phyloP scores from a whole-genome alignment of 805 yeast genomes.

The Lipomyces kockii region DNA sequence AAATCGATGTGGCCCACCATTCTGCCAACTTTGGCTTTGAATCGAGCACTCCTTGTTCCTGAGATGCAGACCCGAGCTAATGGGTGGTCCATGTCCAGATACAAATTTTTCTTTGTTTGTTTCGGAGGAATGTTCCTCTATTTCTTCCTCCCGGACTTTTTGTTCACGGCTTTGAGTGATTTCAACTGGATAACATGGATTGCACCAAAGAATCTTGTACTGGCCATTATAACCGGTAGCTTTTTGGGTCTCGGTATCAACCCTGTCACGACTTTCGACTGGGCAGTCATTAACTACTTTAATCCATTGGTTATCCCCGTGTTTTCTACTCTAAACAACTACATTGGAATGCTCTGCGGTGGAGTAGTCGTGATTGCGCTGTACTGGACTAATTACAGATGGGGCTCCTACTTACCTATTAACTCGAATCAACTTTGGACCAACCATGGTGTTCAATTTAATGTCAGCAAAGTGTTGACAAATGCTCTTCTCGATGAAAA shows the following conservation, averaged over 20 bases:
- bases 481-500: slow-evolving; percentile 50
- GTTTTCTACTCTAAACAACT: slow-evolving; percentile 45
- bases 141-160: slow-evolving; percentile 70
- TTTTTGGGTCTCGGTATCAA: slow-evolving; percentile 55
- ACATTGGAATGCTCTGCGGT: slow-evolving; percentile 48
- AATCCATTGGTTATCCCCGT: slow-evolving; percentile 52
- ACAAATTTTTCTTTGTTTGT: slow-evolving; percentile 53
- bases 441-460: slow-evolving; percentile 52
- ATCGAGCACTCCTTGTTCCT: slow-evolving; percentile 39
- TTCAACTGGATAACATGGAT: slow-evolving; percentile 59
- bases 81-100: slow-evolving; percentile 65
- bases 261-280: slow-evolving; percentile 50
- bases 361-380: slow-evolving; percentile 41
- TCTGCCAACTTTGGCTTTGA: slow-evolving; percentile 55
- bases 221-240: slow-evolving; percentile 62
- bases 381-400: slow-evolving; percentile 54
- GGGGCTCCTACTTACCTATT: slow-evolving; percentile 57
- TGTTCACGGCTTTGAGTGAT: slow-evolving; percentile 62
- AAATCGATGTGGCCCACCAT: slow-evolving; percentile 62
- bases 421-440: slow-evolving; percentile 50
- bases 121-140: slow-evolving; percentile 55
- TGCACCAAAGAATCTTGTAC: slow-evolving; percentile 50
- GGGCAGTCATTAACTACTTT: slow-evolving; percentile 44
- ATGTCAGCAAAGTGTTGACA: slow-evolving; percentile 52
- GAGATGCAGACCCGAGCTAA: slow-evolving; percentile 53